Percentiles rank a stretch among this genome's conserved stretches.
Conservation (phyloP, 495 filamentous ascomycete species). For the Penicillium pancosmium region DNA sequence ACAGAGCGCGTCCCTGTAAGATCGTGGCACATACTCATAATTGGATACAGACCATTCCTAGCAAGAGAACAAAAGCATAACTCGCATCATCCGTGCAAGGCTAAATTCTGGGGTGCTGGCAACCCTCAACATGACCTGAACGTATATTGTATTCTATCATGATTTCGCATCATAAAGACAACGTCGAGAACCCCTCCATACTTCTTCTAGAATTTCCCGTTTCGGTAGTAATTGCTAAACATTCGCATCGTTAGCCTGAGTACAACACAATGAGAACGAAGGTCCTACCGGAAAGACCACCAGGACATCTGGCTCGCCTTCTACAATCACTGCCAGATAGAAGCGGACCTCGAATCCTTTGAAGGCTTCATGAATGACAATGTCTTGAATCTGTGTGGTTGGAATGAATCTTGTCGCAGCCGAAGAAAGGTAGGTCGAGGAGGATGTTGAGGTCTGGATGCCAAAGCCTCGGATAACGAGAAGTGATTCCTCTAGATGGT, state of each 20-base stretch:
- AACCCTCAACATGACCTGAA: no score
- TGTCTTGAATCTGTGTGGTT: conserved; percentile 85
- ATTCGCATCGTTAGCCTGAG: conserved; percentile 10
- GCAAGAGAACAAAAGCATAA: neutral
- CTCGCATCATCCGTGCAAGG: neutral
- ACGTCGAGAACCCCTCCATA: conserved; percentile 78
- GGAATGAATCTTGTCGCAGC: conserved; percentile 88
- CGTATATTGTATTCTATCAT: conserved; percentile 19
- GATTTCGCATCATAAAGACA: conserved; percentile 74
- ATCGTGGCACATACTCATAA: conserved; percentile 24
- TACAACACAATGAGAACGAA: neutral
- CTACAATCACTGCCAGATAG: conserved; percentile 87
- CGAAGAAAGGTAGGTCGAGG: conserved; percentile 62
- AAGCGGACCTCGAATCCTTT: conserved; percentile 88
- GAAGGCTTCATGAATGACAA: conserved; percentile 95
- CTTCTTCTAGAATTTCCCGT: conserved; percentile 71
- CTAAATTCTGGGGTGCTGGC: no score
- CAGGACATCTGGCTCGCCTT: conserved; percentile 83
- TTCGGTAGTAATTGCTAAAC: conserved; percentile 67
- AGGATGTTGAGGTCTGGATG: conserved; percentile 81
- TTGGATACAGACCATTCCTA: neutral
- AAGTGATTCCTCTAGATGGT: conserved; percentile 72
- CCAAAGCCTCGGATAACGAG: conserved; percentile 87
- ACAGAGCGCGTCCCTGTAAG: conserved; percentile 8
- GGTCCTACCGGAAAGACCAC: conserved; percentile 83